Base-by-base conservation (phyloP, 2,329 filamentous ascomycete species). In the Ophiostoma ips region DNA sequence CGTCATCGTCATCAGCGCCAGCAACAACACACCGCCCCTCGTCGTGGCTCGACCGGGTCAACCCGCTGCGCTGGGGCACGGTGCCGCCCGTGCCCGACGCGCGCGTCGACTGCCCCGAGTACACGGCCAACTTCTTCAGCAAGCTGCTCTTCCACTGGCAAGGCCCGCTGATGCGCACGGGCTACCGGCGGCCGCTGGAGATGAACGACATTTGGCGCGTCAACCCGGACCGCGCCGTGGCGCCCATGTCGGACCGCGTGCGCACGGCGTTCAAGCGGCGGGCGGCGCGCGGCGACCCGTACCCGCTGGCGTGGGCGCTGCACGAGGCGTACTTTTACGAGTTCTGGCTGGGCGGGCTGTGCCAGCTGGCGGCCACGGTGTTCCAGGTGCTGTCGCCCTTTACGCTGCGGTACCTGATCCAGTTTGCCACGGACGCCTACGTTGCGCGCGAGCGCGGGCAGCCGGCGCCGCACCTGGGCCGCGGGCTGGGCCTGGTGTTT, bases 141-240 rank as follows among this genome's bases (percentile, higher is more conserved):
- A 63, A 72, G 51, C 63, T 94, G 19, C 83, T 83, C 4, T 96
- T 95, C 61, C 79, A 87, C 63, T 96, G 90, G 90, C 90, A 95
- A 73, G 79, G 80, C 1, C 82, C 87, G 1, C 62, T 96, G 50
- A 96, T 96, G 89, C 73, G 67, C 64, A 67, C 80, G 36, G 92
- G 92, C 34, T 96, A 95, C 65, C 81, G 87, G 61, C 81, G 92
- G 13, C 79, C 81, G 2, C 73, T 98, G 2, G 83, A 95, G 60
- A 68, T 81, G 50, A 85, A 84, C 57, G 92, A 98, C 63, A 79
- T 98, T 51, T 96, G 88, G 83, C 69, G 73, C 1, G 84, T 96
- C 57, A 95, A 95, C 55, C 89, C 89, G 0, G 69, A 84, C 53
- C 76, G 92, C 53, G 76, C 79, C 15, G 80, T 87, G 41, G 79